Evolutionary conservation across 164 flowering plant genomes (phyloP), one percentile per base, ranked within the genome.

Genomic region (Platanus orientalis): DNA sequence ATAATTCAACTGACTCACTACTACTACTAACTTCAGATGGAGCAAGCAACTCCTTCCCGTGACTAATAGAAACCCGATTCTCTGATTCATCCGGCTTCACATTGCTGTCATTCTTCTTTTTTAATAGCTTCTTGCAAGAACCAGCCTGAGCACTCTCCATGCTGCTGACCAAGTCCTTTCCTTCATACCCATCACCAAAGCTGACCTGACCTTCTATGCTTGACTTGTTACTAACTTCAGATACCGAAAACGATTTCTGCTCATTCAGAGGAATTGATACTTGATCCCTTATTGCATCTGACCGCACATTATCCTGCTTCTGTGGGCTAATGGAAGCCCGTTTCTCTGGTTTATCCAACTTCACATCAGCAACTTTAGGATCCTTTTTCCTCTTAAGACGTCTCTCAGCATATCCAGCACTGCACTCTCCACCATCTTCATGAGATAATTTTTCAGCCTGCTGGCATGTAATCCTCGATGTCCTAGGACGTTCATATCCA

Each of bases 401-500:
- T 61, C 69, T 60, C 30, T 75, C 79, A 14, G 51, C 55, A 63
- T 81, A 76, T 10, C 70, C 76, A 60, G 63, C 23, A 47, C 68
- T 66, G 58, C 64, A 60, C 47, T 45, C 73, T 28, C 30, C 66
- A n/a, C n/a, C n/a, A 67, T 69, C 76, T 62, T 75, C 83, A 56
- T 21, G 68, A 69, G 56, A 59, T 26, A 32, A 27, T 60, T 74
- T 84, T 21, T 77, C 83, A 62, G 55, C 49, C 28, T 71, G 80
- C 60, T 77, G 86, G 54, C 40, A 69, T 19, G 67, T 1, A 0
- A 52, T 58, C 75, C 84, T 89, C 20, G 82, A 66, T 19, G 72
- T 71, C 30, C 92, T 88, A 54, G 78, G 62, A 53, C 93, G 77
- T 57, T 66, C 87, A 62, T 86, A 79, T 6, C 96, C 97, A 24